Conservation (phyloP, 2,329 filamentous ascomycete species). For the Fusarium sp. region DNA sequence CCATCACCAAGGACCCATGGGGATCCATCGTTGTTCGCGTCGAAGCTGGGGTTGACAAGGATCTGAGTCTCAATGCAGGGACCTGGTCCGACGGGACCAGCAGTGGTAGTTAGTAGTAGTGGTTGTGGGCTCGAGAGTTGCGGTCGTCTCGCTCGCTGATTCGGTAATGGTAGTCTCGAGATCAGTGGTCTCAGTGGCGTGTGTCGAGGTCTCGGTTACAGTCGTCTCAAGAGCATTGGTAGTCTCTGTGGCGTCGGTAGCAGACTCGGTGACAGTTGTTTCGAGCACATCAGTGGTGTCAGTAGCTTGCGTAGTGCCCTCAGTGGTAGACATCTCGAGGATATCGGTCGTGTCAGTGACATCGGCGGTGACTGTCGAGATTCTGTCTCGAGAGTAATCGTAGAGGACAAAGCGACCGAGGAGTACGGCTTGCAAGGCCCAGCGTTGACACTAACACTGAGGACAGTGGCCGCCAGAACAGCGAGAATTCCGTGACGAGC, state of each 20-base stretch:
- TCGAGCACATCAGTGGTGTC: not conserved
- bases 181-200: too few relatives aligned
- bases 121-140: too few relatives aligned
- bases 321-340: not conserved
- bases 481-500: slow-evolving; percentile 6
- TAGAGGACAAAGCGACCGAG: not conserved
- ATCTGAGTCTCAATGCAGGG: slow-evolving; percentile 1
- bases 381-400: not conserved
- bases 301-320: not conserved
- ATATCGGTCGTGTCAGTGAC: not conserved
- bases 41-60: slow-evolving; percentile 15
- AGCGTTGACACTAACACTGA: not conserved
- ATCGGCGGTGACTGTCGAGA: too few relatives aligned
- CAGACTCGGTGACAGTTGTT: not conserved
- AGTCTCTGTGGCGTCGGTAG: not conserved
- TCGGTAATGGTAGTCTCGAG: not conserved
- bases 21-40: too few relatives aligned
- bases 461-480: not conserved
- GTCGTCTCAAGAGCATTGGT: not conserved
- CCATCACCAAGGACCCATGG: too few relatives aligned
- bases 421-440: slow-evolving; percentile 2
- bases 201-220: too few relatives aligned
- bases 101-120: too few relatives aligned
- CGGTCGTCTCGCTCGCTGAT: not conserved
- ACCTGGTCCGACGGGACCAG: not conserved